These are phyloP conservation scores for Arthrocladium fulminans DNA, from an alignment of 2,329 filamentous ascomycete genomes.

Conservation along the genomic window DNA sequence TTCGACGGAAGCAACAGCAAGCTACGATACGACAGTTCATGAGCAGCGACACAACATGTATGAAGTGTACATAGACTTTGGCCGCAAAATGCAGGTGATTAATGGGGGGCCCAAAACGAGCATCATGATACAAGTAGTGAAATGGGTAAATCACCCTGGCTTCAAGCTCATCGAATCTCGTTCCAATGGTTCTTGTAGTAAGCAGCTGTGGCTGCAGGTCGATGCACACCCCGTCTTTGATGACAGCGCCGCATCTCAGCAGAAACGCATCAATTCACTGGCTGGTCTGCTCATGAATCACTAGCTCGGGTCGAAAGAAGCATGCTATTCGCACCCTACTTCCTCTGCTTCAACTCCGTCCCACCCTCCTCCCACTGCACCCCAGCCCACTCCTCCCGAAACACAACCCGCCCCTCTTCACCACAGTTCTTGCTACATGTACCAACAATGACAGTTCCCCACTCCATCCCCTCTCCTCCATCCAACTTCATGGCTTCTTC, in stretches of 20 bases:
- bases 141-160: neutral
- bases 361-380: constrained; percentile 85
- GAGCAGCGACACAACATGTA: neutral
- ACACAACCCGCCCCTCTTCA: constrained; percentile 57
- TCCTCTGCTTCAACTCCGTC: constrained; percentile 18
- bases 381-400: constrained; percentile 91
- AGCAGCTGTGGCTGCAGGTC: too few relatives aligned
- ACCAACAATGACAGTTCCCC: constrained; percentile 83
- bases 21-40: neutral
- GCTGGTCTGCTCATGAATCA: too few relatives aligned
- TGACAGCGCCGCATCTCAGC: too few relatives aligned
- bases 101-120: neutral
- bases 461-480: constrained; percentile 75
- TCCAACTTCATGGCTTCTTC: constrained; percentile 47
- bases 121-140: neutral
- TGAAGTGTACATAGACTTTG: neutral
- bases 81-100: too few relatives aligned
- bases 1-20: neutral
- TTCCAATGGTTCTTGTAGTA: too few relatives aligned
- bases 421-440: constrained; percentile 77
- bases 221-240: too few relatives aligned
- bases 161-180: too few relatives aligned
- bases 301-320: too few relatives aligned
- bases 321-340: neutral
- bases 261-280: too few relatives aligned